Evolutionary conservation across 2,329 filamentous ascomycete species (phyloP), one percentile per base, ranked within the genome.

Genomic region (Aspergillus neotritici): DNA sequence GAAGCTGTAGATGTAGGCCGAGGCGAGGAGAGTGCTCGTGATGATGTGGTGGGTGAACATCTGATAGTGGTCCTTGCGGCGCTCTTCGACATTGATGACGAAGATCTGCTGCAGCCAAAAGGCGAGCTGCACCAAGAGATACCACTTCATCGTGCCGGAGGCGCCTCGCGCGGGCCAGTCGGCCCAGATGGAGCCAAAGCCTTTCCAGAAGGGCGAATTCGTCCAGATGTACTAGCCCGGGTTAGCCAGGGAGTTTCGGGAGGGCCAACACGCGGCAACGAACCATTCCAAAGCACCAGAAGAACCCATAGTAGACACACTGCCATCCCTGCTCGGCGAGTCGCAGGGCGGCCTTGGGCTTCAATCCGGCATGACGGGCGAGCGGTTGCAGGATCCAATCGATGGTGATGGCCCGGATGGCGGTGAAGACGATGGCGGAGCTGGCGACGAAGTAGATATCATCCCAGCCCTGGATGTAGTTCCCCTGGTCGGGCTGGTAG

Each of bases 321-420:
- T 95, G 75, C 87, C 91, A 97, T 36, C 84, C 87, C 70, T 98
- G 93, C 71, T 98, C 93, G 49, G 88, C 88, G 69, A 97, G 94
- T 46, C 93, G 80, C 37, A 87, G 80, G 47, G 84, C 72, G 36
- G 82, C 80, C 71, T 95, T 96, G 62, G 84, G 86, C 55, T 77
- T 76, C 56, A 96, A 79, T 30, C 91, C 91, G 50, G 78, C 76
- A 37, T 74, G 70, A 51, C 79, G 82, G 34, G 86, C 90, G 43
- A 94, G 68, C 5, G 91, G 93, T 14, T 81, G 80, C 40, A 97
- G 76, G 10, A 94, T 58, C 70, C 94, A 93, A 63, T 96, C 90
- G 80, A 97, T 94, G 44, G 80, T 74, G 40, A 80, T 82, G 31
- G 88, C 90, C 46, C 93, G 84, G 40, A 96, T 75, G 15, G 86